Evolutionary conservation across 2,329 filamentous ascomycete species (phyloP), one percentile per base, ranked within the genome.

Genomic region (Pestalotiopsis sp.): DNA sequence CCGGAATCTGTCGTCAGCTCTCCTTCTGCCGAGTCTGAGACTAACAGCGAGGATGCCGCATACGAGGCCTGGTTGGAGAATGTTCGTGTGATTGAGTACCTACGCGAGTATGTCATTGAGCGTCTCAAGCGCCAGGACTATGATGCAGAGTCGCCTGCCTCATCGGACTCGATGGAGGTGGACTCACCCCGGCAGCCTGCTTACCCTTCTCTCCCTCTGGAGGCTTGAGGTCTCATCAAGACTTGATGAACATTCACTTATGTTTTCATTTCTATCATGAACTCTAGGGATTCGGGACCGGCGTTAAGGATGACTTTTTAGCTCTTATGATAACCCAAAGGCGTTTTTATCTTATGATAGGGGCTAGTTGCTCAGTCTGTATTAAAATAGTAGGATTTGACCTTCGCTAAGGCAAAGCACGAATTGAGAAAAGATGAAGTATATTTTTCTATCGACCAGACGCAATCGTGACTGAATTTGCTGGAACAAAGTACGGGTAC

Each of bases 11-110:
- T 80, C 13, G 81, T 86, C 69, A 82, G 83, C 73, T 91, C 89
- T 5, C 88, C 88, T 7, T 87, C 87, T 0, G 84, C 80, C 3
- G 82, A 86, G 64, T 89, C 87, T 5, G 87, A 91, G 70, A 78
- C 77, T 3, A 85, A 84, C 70, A 83, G 84, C 1, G 81, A 82
- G 49, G 86, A 87, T 31, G 88, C 90, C 75, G 85, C 85, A 66
- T 89, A 91, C 76, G 89, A 91, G 74, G 82, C 84, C 68, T 91
- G 89, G 89, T 80, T 91, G 13, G 88, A 90, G 78, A 90, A 91
- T 75, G 87, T 91, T 77, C 88, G 89, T 45, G 84, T 87, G 65
- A 89, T 91, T 66, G 90, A 91, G 80, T 85, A 82, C 58, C 83
- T 92, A 49, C 84, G 88, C 52, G 85, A 87, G 71, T 87, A 88